Evolutionary conservation across 2,329 filamentous ascomycete species (phyloP), one percentile per base, ranked within the genome.

Genomic region (Alternaria triticina): DNA sequence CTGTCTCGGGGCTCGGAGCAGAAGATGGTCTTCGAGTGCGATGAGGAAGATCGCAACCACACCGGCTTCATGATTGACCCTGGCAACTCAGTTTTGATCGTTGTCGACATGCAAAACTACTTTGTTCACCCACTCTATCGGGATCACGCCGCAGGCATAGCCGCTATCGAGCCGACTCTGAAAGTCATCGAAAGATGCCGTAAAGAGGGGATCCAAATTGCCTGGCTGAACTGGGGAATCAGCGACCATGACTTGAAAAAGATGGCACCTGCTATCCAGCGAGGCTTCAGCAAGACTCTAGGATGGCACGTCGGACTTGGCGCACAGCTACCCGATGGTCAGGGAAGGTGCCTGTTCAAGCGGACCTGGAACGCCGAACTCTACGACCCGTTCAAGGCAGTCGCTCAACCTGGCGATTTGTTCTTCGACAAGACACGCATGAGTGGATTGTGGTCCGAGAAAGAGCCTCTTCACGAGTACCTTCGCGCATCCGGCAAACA

Each of bases 41-140:
- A 82, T 67, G 79, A 81, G 68, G 74, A 73, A 44, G 74, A 79
- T 22, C 74, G 76, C 25, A 54, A 62, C 67, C 80, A 82, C 65
- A 76, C 75, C 17, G 80, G 81, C 45, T 79, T 80, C 70, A 74
- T 80, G 64, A 80, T 82, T 59, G 79, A 82, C 65, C 80, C 81
- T 6, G 75, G 72, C 55, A 78, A 71, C 36, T 78, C 81, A 2
- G 72, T 81, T 25, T 66, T 82, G 28, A 76, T 82, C 27, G 70
- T 82, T 30, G 76, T 82, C 56, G 80, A 82, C 67, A 82, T 82
- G 80, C 81, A 82, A 59, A 82, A 82, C 68, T 82, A 81, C 70
- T 82, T 82, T 66, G 68, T 82, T 49, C 69, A 77, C 49, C 74
- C 74, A 5, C 62, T 72, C 8, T 75, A 76, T 57, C 72, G 71